These are phyloP conservation scores for Cenchrus purpureus DNA, from an alignment of 176 grass and related monocot genomes.

Conservation along the genomic window DNA sequence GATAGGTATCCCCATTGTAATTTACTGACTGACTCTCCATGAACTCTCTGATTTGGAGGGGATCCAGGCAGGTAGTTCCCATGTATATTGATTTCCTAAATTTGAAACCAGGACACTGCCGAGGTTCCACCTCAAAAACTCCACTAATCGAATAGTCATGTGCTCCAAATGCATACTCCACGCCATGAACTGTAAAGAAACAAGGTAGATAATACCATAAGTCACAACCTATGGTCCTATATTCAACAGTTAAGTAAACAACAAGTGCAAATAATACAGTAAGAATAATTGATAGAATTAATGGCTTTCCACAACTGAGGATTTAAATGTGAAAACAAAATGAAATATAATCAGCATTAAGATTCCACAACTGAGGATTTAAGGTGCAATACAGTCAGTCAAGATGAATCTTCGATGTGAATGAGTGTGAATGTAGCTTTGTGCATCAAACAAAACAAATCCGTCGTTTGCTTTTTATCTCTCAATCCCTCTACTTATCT, in stretches of 20 bases:
- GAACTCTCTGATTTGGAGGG: constrained; percentile 62
- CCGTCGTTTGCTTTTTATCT: neutral
- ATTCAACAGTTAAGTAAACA: neutral
- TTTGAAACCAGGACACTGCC: constrained; percentile 70
- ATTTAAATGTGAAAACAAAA: constrained; percentile 12
- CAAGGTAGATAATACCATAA: constrained; percentile 22
- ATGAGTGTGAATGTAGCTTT: neutral
- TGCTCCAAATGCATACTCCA: constrained; percentile 80
- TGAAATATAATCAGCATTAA: neutral
- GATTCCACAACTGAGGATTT: no score
- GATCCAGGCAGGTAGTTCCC: constrained; percentile 62
- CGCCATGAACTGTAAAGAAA: constrained; percentile 52
- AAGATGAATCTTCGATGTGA: neutral
- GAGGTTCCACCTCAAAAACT: constrained; percentile 80
- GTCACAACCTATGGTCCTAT: neutral
- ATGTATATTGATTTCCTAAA: constrained; percentile 77
- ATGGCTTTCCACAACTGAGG: neutral
- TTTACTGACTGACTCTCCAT: constrained; percentile 63
- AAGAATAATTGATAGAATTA: neutral
- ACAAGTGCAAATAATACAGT: neutral
- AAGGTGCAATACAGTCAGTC: neutral
- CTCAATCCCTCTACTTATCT: neutral
- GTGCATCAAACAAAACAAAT: neutral
- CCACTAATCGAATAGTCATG: constrained; percentile 66
- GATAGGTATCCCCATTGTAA: constrained; percentile 74